These are phyloP conservation scores for Plasmodium cynomolgi DNA, from an alignment of 169 alveolate genomes.

Conservation along the genomic window DNA sequence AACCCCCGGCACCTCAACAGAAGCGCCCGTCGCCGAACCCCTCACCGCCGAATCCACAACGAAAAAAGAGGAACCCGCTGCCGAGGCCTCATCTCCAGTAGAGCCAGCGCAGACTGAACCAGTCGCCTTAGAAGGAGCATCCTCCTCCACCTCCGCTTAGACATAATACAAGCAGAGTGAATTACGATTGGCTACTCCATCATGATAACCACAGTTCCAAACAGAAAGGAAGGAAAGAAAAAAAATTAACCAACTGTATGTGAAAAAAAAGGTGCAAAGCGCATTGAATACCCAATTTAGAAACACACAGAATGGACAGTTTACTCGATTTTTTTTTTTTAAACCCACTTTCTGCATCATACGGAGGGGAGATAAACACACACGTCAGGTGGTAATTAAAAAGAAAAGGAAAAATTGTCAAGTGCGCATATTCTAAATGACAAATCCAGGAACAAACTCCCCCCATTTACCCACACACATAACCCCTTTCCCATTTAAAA, in stretches of 20 bases:
- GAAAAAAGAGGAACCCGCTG: background rate
- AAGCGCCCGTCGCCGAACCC: background rate
- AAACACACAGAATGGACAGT: background rate
- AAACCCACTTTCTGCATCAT: background rate
- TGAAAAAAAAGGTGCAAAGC: background rate
- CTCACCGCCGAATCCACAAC: too few relatives aligned
- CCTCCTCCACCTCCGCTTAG: background rate
- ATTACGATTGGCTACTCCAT: background rate
- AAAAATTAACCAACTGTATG: background rate
- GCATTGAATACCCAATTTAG: background rate
- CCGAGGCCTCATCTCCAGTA: background rate
- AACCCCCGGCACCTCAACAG: background rate
- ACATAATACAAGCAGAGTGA: background rate
- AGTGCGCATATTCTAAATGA: background rate
- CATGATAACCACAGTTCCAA: background rate
- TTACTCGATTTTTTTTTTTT: too few relatives aligned
- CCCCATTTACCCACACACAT: background rate
- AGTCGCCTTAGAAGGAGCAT: background rate
- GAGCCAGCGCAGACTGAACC: background rate
- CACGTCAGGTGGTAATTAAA: background rate
- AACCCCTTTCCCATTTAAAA: background rate
- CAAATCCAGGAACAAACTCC: background rate
- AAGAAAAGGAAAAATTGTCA: background rate
- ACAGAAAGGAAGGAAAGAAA: background rate
- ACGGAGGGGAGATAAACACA: background rate